Evolutionary conservation across 176 grass and related monocot species (phyloP).

Genomic region (Zizania latifolia): DNA sequence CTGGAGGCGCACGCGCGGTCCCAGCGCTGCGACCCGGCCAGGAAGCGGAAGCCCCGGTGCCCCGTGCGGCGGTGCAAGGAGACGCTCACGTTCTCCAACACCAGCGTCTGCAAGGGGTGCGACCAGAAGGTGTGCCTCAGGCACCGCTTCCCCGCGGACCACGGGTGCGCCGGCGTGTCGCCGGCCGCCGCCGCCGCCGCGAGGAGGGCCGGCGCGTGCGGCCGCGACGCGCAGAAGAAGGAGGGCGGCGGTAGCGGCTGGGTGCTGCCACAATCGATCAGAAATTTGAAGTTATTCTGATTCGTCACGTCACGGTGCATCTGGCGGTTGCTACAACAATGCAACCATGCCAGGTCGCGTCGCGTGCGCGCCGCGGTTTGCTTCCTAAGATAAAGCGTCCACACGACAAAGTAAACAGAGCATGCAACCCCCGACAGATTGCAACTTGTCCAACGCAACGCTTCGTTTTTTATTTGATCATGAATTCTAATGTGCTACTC

Average conservation of each 20-base stretch:
- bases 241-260: neutral
- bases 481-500: no score
- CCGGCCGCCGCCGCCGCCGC: neutral
- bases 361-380: neutral
- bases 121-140: slow-evolving; percentile 51
- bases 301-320: neutral
- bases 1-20: slow-evolving; percentile 44
- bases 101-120: slow-evolving; percentile 44
- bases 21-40: slow-evolving; percentile 51
- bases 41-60: slow-evolving; percentile 58
- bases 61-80: slow-evolving; percentile 66
- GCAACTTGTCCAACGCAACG: no score
- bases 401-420: neutral
- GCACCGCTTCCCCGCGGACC: slow-evolving; percentile 63
- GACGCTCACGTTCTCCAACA: slow-evolving; percentile 68
- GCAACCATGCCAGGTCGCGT: no score
- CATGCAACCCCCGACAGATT: no score
- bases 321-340: no score
- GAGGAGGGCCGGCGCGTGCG: slow-evolving; percentile 24
- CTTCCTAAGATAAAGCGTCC: neutral
- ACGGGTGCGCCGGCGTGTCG: slow-evolving; percentile 23
- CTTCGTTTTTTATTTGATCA: no score
- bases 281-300: slow-evolving; percentile 33
- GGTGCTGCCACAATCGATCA: neutral
- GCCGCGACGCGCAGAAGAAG: slow-evolving; percentile 21